These are phyloP conservation scores for Penicillium decumbens DNA, from an alignment of 2,329 filamentous ascomycete genomes.

Conservation along the genomic window DNA sequence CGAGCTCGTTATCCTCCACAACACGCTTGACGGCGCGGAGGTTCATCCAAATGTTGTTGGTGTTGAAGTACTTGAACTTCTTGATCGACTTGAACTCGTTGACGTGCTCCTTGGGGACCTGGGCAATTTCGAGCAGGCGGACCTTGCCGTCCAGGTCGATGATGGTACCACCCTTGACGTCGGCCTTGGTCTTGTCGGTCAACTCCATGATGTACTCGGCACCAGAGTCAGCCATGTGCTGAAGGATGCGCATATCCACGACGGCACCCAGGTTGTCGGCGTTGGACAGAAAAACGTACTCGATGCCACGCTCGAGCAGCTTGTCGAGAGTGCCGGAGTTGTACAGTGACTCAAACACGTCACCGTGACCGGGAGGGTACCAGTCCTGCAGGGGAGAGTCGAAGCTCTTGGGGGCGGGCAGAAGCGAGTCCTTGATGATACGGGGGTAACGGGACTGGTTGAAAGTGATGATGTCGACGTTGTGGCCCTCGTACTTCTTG, in stretches of 20 bases:
- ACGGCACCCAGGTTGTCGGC: slow-evolving; percentile 98
- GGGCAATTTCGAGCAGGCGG: slow-evolving; percentile 94
- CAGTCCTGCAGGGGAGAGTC: slow-evolving; percentile 89
- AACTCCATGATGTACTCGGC: slow-evolving; percentile 99
- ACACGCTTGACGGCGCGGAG: slow-evolving; percentile 96
- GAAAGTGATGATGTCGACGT: slow-evolving; percentile 99
- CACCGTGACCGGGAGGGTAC: slow-evolving; percentile 98
- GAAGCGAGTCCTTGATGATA: slow-evolving; percentile 95
- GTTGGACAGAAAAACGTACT: slow-evolving; percentile 98
- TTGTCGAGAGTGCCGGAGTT: slow-evolving; percentile 98
- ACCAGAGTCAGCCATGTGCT: slow-evolving; percentile 98
- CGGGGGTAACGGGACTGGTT: slow-evolving; percentile 98
- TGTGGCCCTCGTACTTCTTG: slow-evolving; percentile 99
- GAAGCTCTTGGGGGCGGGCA: slow-evolving; percentile 86
- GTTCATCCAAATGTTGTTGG: slow-evolving; percentile 99
- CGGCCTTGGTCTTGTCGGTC: slow-evolving; percentile 99
- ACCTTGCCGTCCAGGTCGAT: slow-evolving; percentile 98
- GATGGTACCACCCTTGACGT: slow-evolving; percentile 99
- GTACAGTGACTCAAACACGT: slow-evolving; percentile 99
- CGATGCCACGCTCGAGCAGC: slow-evolving; percentile 89
- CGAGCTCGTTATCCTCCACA: slow-evolving; percentile 95
- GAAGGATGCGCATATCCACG: slow-evolving; percentile 93
- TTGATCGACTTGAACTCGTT: slow-evolving; percentile 99
- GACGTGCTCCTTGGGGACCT: slow-evolving; percentile 99
- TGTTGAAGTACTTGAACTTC: slow-evolving; percentile 99